Percentiles rank a stretch among this genome's conserved stretches.
Conservation (phyloP, 2,329 filamentous ascomycete genomes). For the Thermothelomyces thermophilus region DNA sequence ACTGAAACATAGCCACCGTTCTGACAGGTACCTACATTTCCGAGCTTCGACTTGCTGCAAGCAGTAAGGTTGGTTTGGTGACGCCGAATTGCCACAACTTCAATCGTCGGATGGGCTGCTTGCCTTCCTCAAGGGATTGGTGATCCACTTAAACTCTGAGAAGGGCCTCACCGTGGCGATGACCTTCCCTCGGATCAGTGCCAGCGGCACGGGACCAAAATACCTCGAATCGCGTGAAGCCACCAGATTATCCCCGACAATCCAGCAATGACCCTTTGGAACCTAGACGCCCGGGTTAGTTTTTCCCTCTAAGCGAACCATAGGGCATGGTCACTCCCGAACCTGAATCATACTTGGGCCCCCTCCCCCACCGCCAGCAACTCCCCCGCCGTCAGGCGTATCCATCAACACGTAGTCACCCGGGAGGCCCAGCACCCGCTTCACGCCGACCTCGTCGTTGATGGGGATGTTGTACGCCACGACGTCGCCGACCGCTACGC, state of each 20-base stretch:
- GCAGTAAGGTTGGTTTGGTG: too few relatives aligned
- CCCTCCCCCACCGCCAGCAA: conserved; percentile 24
- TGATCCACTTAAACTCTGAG: conserved; percentile 45
- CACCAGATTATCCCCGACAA: conserved; percentile 80
- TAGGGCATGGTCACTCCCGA: conserved; percentile 33
- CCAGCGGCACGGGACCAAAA: conserved; percentile 82
- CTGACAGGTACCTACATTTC: conserved; percentile 4
- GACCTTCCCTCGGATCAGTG: conserved; percentile 76
- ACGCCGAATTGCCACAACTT: background rate
- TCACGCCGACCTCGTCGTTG: conserved; percentile 58
- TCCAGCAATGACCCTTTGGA: conserved; percentile 85
- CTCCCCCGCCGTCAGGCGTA: conserved; percentile 37
- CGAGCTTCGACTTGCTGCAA: too few relatives aligned
- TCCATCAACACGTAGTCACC: conserved; percentile 68
- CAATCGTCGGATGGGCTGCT: background rate
- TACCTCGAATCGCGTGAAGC: conserved; percentile 80
- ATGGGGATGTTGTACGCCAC: conserved; percentile 72
- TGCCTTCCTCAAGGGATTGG: conserved; percentile 28
- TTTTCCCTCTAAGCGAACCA: background rate
- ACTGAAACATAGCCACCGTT: conserved; percentile 16
- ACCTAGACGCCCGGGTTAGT: conserved; percentile 46
- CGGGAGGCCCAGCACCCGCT: conserved; percentile 71
- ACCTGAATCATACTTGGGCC: conserved; percentile 64
- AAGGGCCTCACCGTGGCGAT: conserved; percentile 53
- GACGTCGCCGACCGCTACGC: conserved; percentile 69